Evolutionary conservation across 129 eudicot genomes (phyloP).

Genomic region (Gnaphalium uliginosum): DNA sequence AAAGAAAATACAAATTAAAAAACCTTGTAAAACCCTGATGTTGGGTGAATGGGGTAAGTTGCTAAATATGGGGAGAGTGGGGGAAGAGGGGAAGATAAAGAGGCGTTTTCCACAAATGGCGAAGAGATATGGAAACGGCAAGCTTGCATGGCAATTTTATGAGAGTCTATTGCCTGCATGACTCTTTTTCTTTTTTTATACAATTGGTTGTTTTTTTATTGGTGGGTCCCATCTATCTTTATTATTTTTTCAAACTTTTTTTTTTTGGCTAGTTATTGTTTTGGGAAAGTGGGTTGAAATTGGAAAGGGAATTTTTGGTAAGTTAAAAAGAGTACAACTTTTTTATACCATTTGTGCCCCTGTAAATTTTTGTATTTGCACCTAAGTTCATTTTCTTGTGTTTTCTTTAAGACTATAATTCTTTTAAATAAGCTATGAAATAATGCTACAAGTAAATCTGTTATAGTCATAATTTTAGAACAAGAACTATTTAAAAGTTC

Average conservation of each 20-base stretch:
- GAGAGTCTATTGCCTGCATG: conserved; percentile 55
- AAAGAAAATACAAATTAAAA: background rate
- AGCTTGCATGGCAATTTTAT: conserved; percentile 63
- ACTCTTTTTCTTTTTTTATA: conserved; percentile 45
- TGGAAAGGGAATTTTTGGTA: conserved; percentile 35
- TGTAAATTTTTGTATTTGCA: too few relatives aligned
- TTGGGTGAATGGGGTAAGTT: conserved; percentile 22
- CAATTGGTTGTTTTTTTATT: conserved; percentile 36
- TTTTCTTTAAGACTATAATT: too few relatives aligned
- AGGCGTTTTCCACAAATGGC: conserved; percentile 66
- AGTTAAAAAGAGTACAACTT: conserved; percentile 1
- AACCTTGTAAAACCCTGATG: conserved; percentile 16
- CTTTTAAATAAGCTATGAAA: too few relatives aligned
- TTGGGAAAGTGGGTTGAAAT: conserved; percentile 33
- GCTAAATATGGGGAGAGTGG: conserved; percentile 42
- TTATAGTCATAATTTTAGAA: too few relatives aligned
- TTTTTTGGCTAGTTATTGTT: conserved; percentile 1
- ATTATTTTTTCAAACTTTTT: background rate
- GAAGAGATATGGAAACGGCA: conserved; percentile 66
- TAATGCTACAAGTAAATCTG: too few relatives aligned
- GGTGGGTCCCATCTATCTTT: conserved; percentile 37
- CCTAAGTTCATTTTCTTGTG: background rate
- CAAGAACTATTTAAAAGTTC: too few relatives aligned
- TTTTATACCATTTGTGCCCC: background rate
- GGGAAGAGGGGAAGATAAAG: conserved; percentile 42